Conservation (phyloP, 164 flowering plant genomes). For the Vitis vinifera region ASM3070453v1 NC_081812.1:300501-301000, state of each 20-base stretch:
- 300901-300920: too few species aligned
- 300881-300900: too few species aligned
- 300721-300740: conserved; percentile 63
- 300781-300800: conserved; percentile 87
- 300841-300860: too few species aligned
- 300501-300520: too few species aligned
- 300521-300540: neutral
- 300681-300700: conserved; percentile 61
- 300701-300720: conserved; percentile 63
- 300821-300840: too few species aligned
- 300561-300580: neutral
- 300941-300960: too few species aligned
- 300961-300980: too few species aligned
- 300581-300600: neutral
- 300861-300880: too few species aligned
- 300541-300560: too few species aligned
- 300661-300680: conserved; percentile 41
- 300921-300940: too few species aligned
- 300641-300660: conserved; percentile 37
- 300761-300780: conserved; percentile 85
- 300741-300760: conserved; percentile 80
- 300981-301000: too few species aligned
- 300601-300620: neutral
- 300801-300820: neutral
- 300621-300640: conserved; percentile 25